Conservation (phyloP, 2,329 filamentous ascomycete genomes). For the Verticillium tricorpus region DNA sequence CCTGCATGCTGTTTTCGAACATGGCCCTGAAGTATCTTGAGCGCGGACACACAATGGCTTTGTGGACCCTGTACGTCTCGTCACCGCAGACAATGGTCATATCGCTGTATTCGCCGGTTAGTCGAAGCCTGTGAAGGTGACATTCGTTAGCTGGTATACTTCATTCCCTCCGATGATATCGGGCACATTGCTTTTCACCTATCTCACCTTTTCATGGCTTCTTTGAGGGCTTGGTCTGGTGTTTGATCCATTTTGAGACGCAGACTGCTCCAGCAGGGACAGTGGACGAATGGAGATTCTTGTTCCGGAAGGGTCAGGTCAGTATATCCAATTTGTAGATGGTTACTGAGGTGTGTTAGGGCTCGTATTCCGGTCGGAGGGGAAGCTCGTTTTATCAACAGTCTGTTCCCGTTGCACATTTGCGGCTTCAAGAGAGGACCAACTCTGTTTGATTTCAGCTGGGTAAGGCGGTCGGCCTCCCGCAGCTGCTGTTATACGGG, state of each 20-base stretch:
- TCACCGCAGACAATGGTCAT: conserved; percentile 10
- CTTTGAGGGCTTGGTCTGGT: neutral
- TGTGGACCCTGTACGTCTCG: conserved; percentile 11
- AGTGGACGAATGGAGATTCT: neutral
- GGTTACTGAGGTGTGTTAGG: neutral
- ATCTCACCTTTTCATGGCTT: neutral
- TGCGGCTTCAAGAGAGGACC: neutral
- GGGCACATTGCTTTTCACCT: too few relatives aligned
- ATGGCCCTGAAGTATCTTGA: conserved; percentile 1
- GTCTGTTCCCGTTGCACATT: neutral
- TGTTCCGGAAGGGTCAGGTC: neutral
- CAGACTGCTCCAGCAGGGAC: neutral
- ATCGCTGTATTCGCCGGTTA: conserved; percentile 8
- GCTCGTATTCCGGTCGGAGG: neutral
- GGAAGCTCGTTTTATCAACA: neutral
- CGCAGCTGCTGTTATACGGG: neutral
- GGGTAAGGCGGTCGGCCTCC: neutral
- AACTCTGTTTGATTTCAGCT: too few relatives aligned
- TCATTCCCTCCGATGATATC: neutral
- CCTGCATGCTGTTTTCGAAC: neutral
- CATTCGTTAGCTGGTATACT: neutral
- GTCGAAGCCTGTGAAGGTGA: neutral
- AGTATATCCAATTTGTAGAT: neutral
- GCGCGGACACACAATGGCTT: conserved; percentile 11
- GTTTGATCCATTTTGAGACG: neutral